phyloP scores from a whole-genome alignment of 2,329 filamentous ascomycete species.

The Thelonectria blattea region DNA sequence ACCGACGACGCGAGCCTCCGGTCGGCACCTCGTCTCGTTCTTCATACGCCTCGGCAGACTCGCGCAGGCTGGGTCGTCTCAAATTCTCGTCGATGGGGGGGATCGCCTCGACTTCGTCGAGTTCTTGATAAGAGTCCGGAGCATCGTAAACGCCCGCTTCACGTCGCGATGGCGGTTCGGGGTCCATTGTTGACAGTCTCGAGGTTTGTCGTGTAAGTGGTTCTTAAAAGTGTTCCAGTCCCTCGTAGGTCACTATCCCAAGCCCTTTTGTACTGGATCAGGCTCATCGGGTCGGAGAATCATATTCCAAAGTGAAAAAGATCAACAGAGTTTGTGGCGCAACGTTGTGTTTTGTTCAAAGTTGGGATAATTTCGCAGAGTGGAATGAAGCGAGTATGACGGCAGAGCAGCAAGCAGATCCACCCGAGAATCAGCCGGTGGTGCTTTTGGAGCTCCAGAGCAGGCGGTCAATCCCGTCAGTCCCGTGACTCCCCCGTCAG shows the following conservation, averaged over 20 bases:
- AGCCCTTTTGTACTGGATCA: neutral
- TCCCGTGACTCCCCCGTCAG: neutral
- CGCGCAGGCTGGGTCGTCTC: conserved; percentile 31
- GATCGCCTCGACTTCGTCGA: conserved; percentile 47
- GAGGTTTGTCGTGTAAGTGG: neutral
- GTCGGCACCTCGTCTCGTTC: conserved; percentile 49
- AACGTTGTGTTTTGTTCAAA: too few relatives aligned
- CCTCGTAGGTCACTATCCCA: conserved; percentile 6
- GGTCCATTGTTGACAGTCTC: conserved; percentile 14
- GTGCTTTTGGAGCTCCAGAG: neutral
- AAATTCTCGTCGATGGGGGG: conserved; percentile 14
- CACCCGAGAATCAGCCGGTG: conserved; percentile 26
- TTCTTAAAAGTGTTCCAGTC: neutral
- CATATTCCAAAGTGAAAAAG: neutral
- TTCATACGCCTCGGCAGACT: conserved; percentile 42
- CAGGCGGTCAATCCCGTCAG: conserved; percentile 5
- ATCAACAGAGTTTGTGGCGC: neutral
- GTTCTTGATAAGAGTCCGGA: conserved; percentile 46
- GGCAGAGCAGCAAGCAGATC: conserved; percentile 23
- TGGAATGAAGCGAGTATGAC: conserved; percentile 31
- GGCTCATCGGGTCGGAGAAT: neutral
- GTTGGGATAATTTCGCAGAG: neutral
- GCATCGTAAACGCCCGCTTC: conserved; percentile 35
- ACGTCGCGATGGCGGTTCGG: conserved; percentile 3
- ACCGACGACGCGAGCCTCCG: conserved; percentile 9